Percentiles rank a stretch among this genome's conserved stretches.
Conservation (phyloP, 495 filamentous ascomycete species). For the Talaromyces liani region DNA sequence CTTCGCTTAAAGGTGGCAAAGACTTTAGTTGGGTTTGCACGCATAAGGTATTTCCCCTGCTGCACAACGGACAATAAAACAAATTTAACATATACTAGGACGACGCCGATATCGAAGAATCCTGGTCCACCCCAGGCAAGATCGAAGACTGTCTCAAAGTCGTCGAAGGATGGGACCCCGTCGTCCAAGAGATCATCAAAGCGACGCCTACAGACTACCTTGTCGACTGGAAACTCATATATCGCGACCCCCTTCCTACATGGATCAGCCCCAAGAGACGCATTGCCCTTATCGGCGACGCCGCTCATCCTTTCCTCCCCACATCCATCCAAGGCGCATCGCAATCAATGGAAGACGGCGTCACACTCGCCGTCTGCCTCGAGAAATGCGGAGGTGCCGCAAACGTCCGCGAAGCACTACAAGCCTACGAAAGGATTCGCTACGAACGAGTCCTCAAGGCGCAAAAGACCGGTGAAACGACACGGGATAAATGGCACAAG, state of each 20-base stretch:
- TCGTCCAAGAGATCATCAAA: slow-evolving; percentile 50
- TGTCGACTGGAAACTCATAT: slow-evolving; percentile 66
- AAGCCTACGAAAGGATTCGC: slow-evolving; percentile 40
- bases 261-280: slow-evolving; percentile 52
- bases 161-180: slow-evolving; percentile 57
- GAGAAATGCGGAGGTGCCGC: slow-evolving; percentile 13
- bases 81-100: slow-evolving; percentile 43
- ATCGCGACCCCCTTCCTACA: slow-evolving; percentile 52
- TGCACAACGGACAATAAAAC: slow-evolving; percentile 8
- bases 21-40: slow-evolving; percentile 69
- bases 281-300: slow-evolving; percentile 56
- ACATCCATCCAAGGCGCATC: slow-evolving; percentile 60
- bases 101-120: slow-evolving; percentile 54
- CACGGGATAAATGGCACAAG: slow-evolving; percentile 47
- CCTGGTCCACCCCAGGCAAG: slow-evolving; percentile 55
- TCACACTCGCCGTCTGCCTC: slow-evolving; percentile 53
- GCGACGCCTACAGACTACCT: slow-evolving; percentile 49
- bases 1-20: slow-evolving; percentile 51
- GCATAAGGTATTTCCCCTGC: slow-evolving; percentile 30
- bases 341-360: slow-evolving; percentile 63
- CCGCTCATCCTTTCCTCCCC: slow-evolving; percentile 64
- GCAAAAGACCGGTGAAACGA: slow-evolving; percentile 50
- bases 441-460: slow-evolving; percentile 50
- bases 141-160: slow-evolving; percentile 51
- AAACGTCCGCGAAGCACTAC: slow-evolving; percentile 21